phyloP scores from a whole-genome alignment of 805 yeast species.

The Saccharomycopsis oosterbeekiorum region DNA sequence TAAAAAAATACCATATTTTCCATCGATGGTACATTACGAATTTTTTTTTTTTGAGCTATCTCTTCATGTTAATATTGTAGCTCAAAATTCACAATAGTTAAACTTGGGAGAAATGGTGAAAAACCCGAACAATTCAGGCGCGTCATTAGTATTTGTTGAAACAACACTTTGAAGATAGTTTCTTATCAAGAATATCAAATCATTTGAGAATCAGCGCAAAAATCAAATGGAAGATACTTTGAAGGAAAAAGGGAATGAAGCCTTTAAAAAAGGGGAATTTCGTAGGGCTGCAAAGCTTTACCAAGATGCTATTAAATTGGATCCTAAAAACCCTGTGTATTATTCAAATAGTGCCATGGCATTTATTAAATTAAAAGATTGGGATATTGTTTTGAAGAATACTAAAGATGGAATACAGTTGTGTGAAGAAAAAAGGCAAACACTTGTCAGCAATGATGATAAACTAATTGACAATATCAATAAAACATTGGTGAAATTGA shows the following conservation, averaged over 20 bases:
- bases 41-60: too few species aligned
- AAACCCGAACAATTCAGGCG: too few species aligned
- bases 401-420: conserved; percentile 39
- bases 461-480: conserved; percentile 20
- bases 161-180: too few species aligned
- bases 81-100: too few species aligned
- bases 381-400: conserved; percentile 39
- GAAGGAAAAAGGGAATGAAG: conserved; percentile 41
- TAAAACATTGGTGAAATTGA: conserved; percentile 36
- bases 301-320: conserved; percentile 42
- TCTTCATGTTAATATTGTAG: too few species aligned
- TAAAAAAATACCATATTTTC: too few species aligned
- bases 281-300: conserved; percentile 44
- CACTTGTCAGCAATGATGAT: neutral
- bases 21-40: too few species aligned
- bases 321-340: conserved; percentile 42
- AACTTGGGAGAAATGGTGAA: too few species aligned
- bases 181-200: too few species aligned
- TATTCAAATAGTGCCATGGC: conserved; percentile 66
- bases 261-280: conserved; percentile 37
- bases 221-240: conserved; percentile 11
- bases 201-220: too few species aligned
- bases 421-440: neutral
- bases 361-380: conserved; percentile 41
- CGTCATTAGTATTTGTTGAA: too few species aligned